Evolutionary conservation across 306 rosid species (phyloP).

Genomic region (Castanea mollissima): DNA sequence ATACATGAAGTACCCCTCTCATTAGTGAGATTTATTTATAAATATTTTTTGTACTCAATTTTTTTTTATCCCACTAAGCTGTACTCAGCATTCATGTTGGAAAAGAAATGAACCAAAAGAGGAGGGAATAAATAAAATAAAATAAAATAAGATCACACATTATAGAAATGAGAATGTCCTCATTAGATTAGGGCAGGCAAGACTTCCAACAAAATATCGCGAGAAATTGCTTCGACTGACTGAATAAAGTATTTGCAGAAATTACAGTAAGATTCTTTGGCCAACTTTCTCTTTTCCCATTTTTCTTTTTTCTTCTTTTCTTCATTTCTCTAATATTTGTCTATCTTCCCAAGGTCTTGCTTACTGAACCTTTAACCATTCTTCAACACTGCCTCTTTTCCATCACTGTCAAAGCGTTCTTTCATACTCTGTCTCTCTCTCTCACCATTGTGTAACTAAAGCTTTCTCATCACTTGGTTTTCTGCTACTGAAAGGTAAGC

Average conservation of each 20-base stretch:
- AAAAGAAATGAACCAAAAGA: neutral
- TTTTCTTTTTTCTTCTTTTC: neutral
- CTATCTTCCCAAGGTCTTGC: constrained; percentile 37
- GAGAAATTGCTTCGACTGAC: constrained; percentile 19
- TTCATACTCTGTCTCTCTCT: constrained; percentile 16
- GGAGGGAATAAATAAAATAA: neutral
- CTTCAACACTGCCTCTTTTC: constrained; percentile 20
- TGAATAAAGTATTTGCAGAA: neutral
- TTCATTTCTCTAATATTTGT: neutral
- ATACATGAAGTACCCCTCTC: too few species aligned
- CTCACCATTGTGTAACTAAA: neutral
- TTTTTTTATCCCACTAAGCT: too few species aligned
- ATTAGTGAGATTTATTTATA: neutral
- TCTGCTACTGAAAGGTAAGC: constrained; percentile 30
- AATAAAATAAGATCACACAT: neutral
- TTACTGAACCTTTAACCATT: constrained; percentile 35
- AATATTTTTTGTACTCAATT: neutral
- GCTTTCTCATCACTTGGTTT: constrained; percentile 12
- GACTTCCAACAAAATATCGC: constrained; percentile 21
- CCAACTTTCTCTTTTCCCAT: constrained; percentile 14
- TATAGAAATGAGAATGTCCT: neutral
- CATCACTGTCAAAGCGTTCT: constrained; percentile 35
- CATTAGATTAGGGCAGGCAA: too few species aligned
- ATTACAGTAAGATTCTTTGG: constrained; percentile 5
- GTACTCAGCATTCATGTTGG: neutral